Evolutionary conservation across 2,329 filamentous ascomycete species (phyloP), one percentile per base, ranked within the genome.

Genomic region (Pseudocercospora macadamiae): DNA sequence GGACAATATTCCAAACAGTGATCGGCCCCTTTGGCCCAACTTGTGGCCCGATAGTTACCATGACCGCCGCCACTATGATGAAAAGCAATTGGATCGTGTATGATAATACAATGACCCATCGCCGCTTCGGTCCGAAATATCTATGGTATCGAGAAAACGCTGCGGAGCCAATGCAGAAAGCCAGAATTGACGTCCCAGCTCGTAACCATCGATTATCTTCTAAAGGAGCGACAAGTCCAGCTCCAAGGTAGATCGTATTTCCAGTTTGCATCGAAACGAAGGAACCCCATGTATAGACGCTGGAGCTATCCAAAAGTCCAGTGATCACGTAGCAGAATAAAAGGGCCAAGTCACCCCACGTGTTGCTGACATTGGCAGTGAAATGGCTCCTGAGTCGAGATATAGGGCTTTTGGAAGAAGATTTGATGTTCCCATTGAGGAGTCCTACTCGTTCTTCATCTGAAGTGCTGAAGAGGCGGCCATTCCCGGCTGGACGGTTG

Each of bases 231-330:
- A 85, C 82, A n/a, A 92, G 77, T 2, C 90, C 90, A 2, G 93
- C 82, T 7, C 89, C 90, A 12, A 92, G 79, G 71, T 91, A 93
- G 48, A 93, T 84, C 4, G 90, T 92, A 74, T 93, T 93, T 58
- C 88, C 73, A 28, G 89, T 93, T 71, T 93, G 90, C 89, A 93
- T 93, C 67, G 87, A 90, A 37, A 91, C 89, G 67, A 93, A 93
- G 2, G 87, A 87, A 10, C 89, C 88, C 87, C 89, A 93, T 39
- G 89, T 88, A 57, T 86, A 88, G 47, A 90, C 88, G 2, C 89
- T 86, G 2, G 88, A 86, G 74, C 88, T 90, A 74, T 93, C 90
- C 6, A 91, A 81, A 9, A 93, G 78, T 3, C 90, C 90, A 0
- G 90, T 93, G 70, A 92, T 88, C 63, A 90, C 76, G 71, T 92